These are phyloP conservation scores for Myxozyma melibiosi DNA, from an alignment of 805 yeast species.

Conservation along the genomic window DNA sequence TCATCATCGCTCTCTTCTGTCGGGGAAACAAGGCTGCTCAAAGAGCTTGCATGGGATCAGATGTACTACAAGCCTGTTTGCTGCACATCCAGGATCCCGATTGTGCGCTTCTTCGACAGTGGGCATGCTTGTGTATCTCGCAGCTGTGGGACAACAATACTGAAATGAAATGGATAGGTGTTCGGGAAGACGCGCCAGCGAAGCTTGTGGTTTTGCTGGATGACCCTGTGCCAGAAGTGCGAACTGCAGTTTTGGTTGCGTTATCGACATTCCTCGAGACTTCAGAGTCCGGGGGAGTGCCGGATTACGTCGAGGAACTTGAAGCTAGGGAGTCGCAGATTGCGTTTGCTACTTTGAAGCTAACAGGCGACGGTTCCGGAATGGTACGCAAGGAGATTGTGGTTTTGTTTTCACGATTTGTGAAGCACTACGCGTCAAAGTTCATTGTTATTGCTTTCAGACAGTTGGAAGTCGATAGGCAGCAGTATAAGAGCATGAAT, in stretches of 20 bases:
- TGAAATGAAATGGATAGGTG: constrained; percentile 72
- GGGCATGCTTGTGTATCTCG: constrained; percentile 81
- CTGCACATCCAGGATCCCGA: constrained; percentile 70
- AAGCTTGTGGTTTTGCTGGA: constrained; percentile 60
- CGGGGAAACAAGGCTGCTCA: constrained; percentile 81
- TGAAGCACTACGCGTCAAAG: constrained; percentile 66
- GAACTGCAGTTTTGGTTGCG: constrained; percentile 79
- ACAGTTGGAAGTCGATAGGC: constrained; percentile 71
- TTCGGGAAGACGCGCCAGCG: constrained; percentile 63
- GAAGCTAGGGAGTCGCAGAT: constrained; percentile 64
- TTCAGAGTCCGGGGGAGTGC: constrained; percentile 35
- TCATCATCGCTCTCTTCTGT: constrained; percentile 81
- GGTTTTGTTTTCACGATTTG: constrained; percentile 73
- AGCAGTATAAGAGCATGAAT: background rate
- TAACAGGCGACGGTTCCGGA: constrained; percentile 86
- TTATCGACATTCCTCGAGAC: constrained; percentile 65
- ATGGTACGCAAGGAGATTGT: constrained; percentile 84
- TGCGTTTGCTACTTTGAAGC: constrained; percentile 65
- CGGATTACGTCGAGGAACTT: constrained; percentile 30
- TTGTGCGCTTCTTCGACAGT: constrained; percentile 83
- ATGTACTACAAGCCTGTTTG: constrained; percentile 67
- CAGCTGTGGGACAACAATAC: constrained; percentile 73
- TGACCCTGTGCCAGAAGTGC: constrained; percentile 94
- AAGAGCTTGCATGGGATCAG: constrained; percentile 72
- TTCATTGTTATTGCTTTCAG: constrained; percentile 86